Evolutionary conservation across 495 filamentous ascomycete species (phyloP).

Genomic region (Trichoderma parareesei): DNA sequence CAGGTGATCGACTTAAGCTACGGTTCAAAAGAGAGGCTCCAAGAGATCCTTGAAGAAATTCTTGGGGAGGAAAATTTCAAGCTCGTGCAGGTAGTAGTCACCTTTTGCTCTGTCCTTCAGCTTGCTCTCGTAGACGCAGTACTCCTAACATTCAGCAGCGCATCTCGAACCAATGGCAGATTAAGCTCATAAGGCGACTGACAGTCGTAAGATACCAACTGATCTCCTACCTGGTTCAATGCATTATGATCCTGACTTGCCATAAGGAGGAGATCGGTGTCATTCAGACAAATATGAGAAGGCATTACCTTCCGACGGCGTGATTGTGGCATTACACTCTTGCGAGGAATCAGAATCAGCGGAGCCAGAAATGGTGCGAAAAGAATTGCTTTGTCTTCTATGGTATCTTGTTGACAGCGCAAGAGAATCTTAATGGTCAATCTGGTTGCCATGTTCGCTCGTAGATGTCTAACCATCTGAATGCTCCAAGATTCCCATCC

Average conservation of each 20-base stretch:
- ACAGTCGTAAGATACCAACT: not conserved
- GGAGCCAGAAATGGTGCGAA: not conserved
- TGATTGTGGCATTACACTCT: not conserved
- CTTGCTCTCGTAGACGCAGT: not conserved
- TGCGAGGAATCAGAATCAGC: not conserved
- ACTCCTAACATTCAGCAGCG: not conserved
- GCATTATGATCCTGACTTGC: not conserved
- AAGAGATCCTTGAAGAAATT: not conserved
- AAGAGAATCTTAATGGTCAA: no score
- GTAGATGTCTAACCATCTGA: no score
- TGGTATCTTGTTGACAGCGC: no score
- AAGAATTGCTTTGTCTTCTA: no score
- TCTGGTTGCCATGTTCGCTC: no score
- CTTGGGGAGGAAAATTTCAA: not conserved
- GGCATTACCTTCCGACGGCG: not conserved
- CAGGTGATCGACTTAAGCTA: not conserved
- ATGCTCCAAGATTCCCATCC: no score
- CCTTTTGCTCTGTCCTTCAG: not conserved
- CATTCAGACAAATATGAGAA: not conserved
- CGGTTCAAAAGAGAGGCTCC: not conserved
- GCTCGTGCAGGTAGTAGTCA: not conserved
- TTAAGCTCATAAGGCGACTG: not conserved
- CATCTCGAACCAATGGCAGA: conserved; percentile 1
- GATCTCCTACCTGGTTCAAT: not conserved
- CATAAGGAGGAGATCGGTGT: not conserved